Evolutionary conservation across 1,284 basidiomycete genomes (phyloP), one percentile per base, ranked within the genome.

Genomic region (Sphaerobolus stellatus): DNA sequence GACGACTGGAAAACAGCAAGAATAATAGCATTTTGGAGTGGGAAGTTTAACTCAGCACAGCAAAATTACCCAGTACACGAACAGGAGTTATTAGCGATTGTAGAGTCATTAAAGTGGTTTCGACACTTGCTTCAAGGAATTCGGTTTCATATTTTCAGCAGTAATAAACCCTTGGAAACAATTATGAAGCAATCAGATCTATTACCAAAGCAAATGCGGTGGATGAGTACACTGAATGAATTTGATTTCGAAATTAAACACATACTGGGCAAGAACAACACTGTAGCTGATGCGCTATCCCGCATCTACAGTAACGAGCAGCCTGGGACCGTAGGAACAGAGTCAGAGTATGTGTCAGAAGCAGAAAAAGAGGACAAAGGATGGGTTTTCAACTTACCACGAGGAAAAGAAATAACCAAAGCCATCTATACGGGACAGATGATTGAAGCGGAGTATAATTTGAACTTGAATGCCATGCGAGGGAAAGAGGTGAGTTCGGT

Each of bases 241-340:
- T 75, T 72, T 48, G 59, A 72, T 25, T 73, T 68, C 55, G 41
- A 49, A 5, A 63, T 75, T 4, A 33, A 60, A 6, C 68, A 74
- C 49, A 62, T 75, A 25, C 66, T 67, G 0, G 71, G 71, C 0
- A 50, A 56, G 9, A 58, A 58, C 0, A 50, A 58, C 16, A 36
- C 38, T 30, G 5, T 47, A 11, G 45, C n/a, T 8, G 45, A 47
- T 47, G 45, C 48, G 4, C 33, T 62, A 30, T 62, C 60, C 9
- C 33, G 58, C 31, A 59, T 62, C 33, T 62, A 61, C 41, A 50
- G 36, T 14, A 48, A 62, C 24, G 57, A 62, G n/a, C 18, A 29
- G 2, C 20, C 22, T 20, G 52, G 52, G 8, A 50, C 36, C 4
- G 48, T 56, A 7, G 16, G 58, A 25, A 36, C 54, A 2, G 6